Percentiles rank a stretch among this genome's conserved stretches.
phyloP scores from a whole-genome alignment of 106 monocot genomes.

The Allium sativum region DNA sequence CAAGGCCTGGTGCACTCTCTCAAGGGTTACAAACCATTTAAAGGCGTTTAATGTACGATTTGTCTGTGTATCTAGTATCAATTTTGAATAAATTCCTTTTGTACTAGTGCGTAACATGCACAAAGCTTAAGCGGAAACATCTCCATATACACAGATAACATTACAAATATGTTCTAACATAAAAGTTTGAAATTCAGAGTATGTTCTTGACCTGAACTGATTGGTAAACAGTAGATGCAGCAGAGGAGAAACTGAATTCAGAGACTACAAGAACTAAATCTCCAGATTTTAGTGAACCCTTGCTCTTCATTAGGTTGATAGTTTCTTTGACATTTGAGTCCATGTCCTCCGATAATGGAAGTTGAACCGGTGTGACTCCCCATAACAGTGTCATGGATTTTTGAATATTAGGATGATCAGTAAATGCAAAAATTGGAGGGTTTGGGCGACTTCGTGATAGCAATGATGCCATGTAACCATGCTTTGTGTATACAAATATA shows the following conservation, averaged over 20 bases:
- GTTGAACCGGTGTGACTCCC: conserved; percentile 24
- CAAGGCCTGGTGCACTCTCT: conserved; percentile 20
- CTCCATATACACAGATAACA: too few relatives aligned
- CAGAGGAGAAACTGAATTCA: conserved; percentile 6
- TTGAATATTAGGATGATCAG: conserved; percentile 11
- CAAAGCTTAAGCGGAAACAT: too few relatives aligned
- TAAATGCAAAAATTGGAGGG: conserved; percentile 32
- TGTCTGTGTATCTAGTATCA: too few relatives aligned
- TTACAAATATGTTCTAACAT: too few relatives aligned
- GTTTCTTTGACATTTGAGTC: conserved; percentile 17
- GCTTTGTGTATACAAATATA: conserved; percentile 27
- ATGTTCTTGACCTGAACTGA: conserved; percentile 18
- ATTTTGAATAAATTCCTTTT: too few relatives aligned
- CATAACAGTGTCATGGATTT: conserved; percentile 19
- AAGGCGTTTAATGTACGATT: conserved; percentile 2
- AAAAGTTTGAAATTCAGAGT: neutral
- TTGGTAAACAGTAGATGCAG: conserved; percentile 10
- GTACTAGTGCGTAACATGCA: too few relatives aligned
- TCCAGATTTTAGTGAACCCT: conserved; percentile 10
- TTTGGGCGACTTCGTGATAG: conserved; percentile 24
- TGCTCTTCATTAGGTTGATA: conserved; percentile 13
- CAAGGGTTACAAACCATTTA: conserved; percentile 27
- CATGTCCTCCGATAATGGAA: conserved; percentile 11
- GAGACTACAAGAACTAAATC: conserved; percentile 20
- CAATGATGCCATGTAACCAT: conserved; percentile 29